Evolutionary conservation across 106 monocot species (phyloP), one percentile per base, ranked within the genome.

Genomic region (Phalaenopsis equestris): DNA sequence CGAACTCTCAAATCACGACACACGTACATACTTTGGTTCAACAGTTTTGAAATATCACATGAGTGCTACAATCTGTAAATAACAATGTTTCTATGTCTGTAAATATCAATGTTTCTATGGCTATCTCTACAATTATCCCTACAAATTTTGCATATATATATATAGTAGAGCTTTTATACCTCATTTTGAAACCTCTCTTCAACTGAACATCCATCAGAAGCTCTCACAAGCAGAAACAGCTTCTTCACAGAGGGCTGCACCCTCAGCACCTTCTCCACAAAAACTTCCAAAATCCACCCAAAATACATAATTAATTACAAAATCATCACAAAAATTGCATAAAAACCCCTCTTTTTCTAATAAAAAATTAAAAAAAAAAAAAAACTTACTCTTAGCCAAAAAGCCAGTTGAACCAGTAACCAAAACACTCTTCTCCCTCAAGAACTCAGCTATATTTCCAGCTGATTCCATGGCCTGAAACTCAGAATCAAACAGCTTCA

Each of bases 251-350:
- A 17, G 0, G 93, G 90, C 23, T 93, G 88, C 74, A 84, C 85
- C 48, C 93, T 83, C 3, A 93, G 84, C 79, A 93, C 79, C 82
- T 93, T 90, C 90, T 93, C 93, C 83, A 90, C 85, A 78, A 93
- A 87, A 58, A 93, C 93, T 93, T 48, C 15, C 68, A 17, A 61
- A 61, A n/a, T n/a, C 5, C 4, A 61, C 4, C 1, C 30, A 30
- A n/a, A 61, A 21, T 61, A 18, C 6, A 61, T 61, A 18, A 24
- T 75, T 10, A 61, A 42, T 18, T 7, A 17, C n/a, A 15, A 5
- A 42, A 23, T 42, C 8, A 75, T 76, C 9, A n/a, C 52, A 65
- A 23, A 19, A 39, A 64, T n/a, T 61, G 21, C 3, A 10, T 12
- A 14, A 52, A 52, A 49, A 17, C 65, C 52, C 30, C 30, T 30